Base-by-base conservation (phyloP, 208 protist species). In the Crithidia acanthocephali region DNA sequence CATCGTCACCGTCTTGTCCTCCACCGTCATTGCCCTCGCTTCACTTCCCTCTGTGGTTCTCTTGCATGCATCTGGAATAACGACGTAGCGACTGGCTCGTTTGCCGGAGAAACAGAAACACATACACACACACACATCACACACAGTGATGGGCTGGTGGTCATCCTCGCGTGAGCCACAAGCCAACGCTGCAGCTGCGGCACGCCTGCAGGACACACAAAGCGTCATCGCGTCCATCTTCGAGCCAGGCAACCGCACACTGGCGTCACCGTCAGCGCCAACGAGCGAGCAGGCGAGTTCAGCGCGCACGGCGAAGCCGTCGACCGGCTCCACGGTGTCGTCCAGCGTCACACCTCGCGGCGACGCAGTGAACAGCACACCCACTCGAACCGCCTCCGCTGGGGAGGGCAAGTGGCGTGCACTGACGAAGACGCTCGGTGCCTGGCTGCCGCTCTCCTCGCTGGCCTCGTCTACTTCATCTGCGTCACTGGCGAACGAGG, bases 221-320 rank as follows among this genome's bases (percentile, higher is more conserved):
- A 42, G 47, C 22, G 59, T 53, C 57, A 62, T 74, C 33, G 60
- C 48, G 1, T 59, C 60, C 40, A 67, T 74, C 59, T 74, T 74
- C 51, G 48, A 51, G 11, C 68, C 68, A 10, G n/a, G 48, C 25
- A 47, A 74, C 45, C 60, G 59, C 37, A 18, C 32, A 22, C 33
- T 63, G 7, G 52, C 32, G 45, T 23, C 68, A n/a, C n/a, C 18
- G 3, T 27, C n/a, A 50, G 28, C 56, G 4, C 30, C 0, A 40
- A 20, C 28, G 28, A 40, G 10, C 10, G 15, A 55, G 8, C 6
- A n/a, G n/a, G n/a, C 23, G 6, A 25, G 25, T 6, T 25, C 28
- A 40, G 18, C 20, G 15, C 50, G 23, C 50, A 15, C 22, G 6
- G 23, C 18, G 20, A 23, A 55, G 22, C 23, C 45, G n/a, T 50